These are phyloP conservation scores for Crithidia thermophila DNA, from an alignment of 208 protist species.

Conservation along the genomic window DNA sequence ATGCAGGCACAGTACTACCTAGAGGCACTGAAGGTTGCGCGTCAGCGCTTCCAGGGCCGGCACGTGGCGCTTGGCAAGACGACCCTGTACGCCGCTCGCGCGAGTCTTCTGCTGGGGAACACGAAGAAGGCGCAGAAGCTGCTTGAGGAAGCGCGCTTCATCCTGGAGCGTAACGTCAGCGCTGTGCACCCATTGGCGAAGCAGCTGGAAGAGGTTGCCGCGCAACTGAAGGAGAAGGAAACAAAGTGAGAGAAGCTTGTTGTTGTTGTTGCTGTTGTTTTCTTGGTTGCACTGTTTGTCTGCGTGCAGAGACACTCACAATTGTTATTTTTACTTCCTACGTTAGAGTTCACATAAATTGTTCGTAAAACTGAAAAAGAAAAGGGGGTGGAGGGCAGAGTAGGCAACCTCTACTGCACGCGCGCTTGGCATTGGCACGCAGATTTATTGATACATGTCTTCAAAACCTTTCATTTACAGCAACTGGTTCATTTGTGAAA, in stretches of 20 bases:
- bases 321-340: no score
- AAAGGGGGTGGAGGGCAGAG: no score
- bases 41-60: slow-evolving; percentile 57
- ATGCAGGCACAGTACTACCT: slow-evolving; percentile 66
- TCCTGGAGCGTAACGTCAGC: slow-evolving; percentile 57
- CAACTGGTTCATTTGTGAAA: no score
- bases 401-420: no score
- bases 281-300: background rate
- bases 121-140: slow-evolving; percentile 45
- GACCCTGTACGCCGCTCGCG: slow-evolving; percentile 59
- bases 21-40: slow-evolving; percentile 71
- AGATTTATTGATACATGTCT: no score
- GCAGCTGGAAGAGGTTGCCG: slow-evolving; percentile 38
- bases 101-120: slow-evolving; percentile 52
- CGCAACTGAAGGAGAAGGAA: slow-evolving; percentile 34
- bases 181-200: slow-evolving; percentile 50
- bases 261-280: background rate
- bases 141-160: slow-evolving; percentile 47
- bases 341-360: no score
- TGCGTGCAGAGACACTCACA: background rate
- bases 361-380: no score
- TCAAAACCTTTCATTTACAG: no score
- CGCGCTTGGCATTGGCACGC: no score
- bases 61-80: slow-evolving; percentile 73
- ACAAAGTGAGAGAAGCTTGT: background rate